A percentile compares a stretch with the other conserved stretches of the same genome.
Conservation (phyloP, 495 filamentous ascomycete species). For the Neurospora hispaniola region DNA sequence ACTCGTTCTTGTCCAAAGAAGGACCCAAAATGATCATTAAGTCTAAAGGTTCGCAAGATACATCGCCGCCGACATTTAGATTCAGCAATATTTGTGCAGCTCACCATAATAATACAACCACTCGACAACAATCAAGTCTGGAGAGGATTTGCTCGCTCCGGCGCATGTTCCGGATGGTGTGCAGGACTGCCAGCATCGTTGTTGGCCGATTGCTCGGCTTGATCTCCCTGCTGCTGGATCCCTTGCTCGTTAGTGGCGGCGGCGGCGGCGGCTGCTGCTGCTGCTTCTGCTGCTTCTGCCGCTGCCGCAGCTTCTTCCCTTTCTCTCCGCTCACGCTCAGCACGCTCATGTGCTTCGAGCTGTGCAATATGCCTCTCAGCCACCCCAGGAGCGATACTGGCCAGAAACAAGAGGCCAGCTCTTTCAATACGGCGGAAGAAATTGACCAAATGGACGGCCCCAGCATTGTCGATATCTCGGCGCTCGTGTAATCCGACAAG, state of each 20-base stretch:
- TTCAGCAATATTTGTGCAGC: neutral
- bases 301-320: constrained; percentile 35
- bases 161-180: neutral
- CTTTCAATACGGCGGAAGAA: constrained; percentile 53
- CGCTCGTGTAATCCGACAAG: constrained; percentile 3
- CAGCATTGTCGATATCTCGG: neutral
- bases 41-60: neutral
- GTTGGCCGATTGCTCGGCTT: neutral
- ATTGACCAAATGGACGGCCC: neutral
- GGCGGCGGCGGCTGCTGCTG: neutral
- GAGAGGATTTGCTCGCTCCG: neutral
- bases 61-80: neutral
- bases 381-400: constrained; percentile 74
- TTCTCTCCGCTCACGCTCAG: constrained; percentile 30
- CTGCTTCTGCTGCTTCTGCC: constrained; percentile 9
- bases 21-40: neutral
- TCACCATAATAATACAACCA: neutral
- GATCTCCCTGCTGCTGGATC: neutral
- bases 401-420: constrained; percentile 70
- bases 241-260: neutral
- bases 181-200: neutral
- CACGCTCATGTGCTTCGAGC: constrained; percentile 51
- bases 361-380: constrained; percentile 73
- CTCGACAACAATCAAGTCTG: neutral
- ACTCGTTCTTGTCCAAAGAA: neutral